Percentiles rank a stretch among this genome's conserved stretches.
phyloP scores from a whole-genome alignment of 2,329 filamentous ascomycete genomes.

The Penicillium italicum region DNA sequence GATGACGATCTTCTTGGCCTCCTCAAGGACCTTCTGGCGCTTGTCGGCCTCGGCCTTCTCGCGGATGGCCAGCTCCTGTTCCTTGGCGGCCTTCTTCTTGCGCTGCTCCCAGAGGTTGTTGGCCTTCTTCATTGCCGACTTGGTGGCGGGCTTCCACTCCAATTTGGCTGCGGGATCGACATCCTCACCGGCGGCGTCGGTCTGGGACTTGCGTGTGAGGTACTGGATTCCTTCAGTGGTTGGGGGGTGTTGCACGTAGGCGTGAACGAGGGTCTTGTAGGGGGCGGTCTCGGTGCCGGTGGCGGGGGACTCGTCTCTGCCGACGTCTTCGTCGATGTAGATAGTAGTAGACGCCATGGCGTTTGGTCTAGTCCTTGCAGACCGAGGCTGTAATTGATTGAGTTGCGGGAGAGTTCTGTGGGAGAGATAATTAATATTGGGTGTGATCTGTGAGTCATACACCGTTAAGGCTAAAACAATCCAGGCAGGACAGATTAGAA shows the following conservation, averaged over 20 bases:
- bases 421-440: conserved; percentile 2
- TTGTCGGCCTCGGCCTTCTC: conserved; percentile 71
- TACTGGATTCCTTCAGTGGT: conserved; percentile 58
- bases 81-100: conserved; percentile 81
- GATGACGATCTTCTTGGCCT: conserved; percentile 73
- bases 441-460: conserved; percentile 20
- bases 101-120: conserved; percentile 68
- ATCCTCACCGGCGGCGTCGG: conserved; percentile 56
- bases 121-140: conserved; percentile 82
- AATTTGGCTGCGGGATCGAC: conserved; percentile 62
- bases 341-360: conserved; percentile 44
- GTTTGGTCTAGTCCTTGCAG: conserved; percentile 1
- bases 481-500: not conserved
- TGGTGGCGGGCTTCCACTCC: conserved; percentile 77
- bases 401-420: conserved; percentile 7
- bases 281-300: conserved; percentile 69
- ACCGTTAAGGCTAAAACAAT: not conserved
- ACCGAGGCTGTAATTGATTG: not conserved
- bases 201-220: conserved; percentile 64
- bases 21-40: conserved; percentile 68
- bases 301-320: conserved; percentile 64
- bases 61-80: conserved; percentile 66
- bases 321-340: conserved; percentile 78
- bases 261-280: conserved; percentile 76
- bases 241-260: conserved; percentile 67